Base-by-base conservation (phyloP, 129 eudicot genomes). In the Centrapalus pauciflorus region DNA sequence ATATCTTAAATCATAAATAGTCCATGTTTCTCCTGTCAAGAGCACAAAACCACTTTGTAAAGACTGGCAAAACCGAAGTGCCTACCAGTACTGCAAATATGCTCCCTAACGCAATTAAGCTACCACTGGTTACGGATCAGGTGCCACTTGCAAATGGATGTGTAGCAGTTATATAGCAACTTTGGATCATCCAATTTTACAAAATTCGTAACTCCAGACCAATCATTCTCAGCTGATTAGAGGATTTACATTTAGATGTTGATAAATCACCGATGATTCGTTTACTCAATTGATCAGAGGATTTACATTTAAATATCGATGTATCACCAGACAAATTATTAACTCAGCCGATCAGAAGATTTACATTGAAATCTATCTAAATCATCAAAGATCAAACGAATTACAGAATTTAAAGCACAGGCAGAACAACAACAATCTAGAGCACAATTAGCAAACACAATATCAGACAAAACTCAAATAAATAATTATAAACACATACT, bases 381-480 rank as follows among this genome's bases (percentile, higher is more conserved):
- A 70, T 58, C 49, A 41, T 30, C 45, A 57, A 56, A 41, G 34
- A 41, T 30, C 45, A 57, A 56, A 41, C 10, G 58, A 56, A 68
- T 13, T 8, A 58, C 67, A 5, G 0, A 58, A 58, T 58, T 14
- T 0, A 17, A 70, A 54, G 38, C 41, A 4, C 65, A 69, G 55
- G 75, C 66, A 40, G 66, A 37, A 41, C 58, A 60, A 34, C 27
- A 33, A 28, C 11, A 27, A 4, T 40, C 23, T 17, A 49, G 41
- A 61, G 12, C 70, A n/a, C 60, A 61, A 59, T 59, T 14, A 33
- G 69, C 35, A 48, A 60, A 60, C 26, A 2, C 17, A 43, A 61
- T 23, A 58, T 72, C 43, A 49, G 11, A 33, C 10, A 6, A 23
- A 35, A 35, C 45, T 34, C 24, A 37, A 55, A 55, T 25, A 33